These are phyloP conservation scores for Ploettnerulaceae sp. DNA, from an alignment of 2,329 filamentous ascomycete genomes.

Conservation along the genomic window DNA sequence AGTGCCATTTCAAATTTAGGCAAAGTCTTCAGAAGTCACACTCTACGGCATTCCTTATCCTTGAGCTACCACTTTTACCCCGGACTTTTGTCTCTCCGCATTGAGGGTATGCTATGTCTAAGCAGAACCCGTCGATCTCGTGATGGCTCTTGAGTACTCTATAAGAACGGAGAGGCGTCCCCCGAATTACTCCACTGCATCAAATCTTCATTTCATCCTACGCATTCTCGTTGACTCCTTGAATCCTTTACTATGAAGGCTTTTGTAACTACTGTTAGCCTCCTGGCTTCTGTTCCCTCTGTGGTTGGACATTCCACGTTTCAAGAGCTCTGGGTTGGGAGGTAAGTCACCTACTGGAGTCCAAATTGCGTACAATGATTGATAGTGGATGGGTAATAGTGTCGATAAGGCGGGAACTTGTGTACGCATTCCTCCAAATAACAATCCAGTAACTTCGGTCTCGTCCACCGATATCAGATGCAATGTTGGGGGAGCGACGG, in stretches of 20 bases:
- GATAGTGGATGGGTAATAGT: constrained; percentile 31
- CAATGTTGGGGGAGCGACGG: constrained; percentile 38
- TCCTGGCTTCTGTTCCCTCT: constrained; percentile 32
- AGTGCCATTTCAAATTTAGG: constrained; percentile 18
- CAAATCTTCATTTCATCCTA: neutral
- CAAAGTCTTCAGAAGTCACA: constrained; percentile 3
- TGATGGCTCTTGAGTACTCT: neutral
- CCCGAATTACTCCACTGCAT: neutral
- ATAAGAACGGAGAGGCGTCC: constrained; percentile 4
- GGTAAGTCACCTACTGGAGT: neutral
- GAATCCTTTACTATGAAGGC: neutral
- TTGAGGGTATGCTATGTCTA: constrained; percentile 8
- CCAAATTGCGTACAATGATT: neutral
- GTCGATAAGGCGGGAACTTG: constrained; percentile 44
- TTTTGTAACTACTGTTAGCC: neutral
- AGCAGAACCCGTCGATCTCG: neutral
- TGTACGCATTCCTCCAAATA: constrained; percentile 45
- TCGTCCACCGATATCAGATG: constrained; percentile 46
- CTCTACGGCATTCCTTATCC: neutral
- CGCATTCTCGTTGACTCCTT: neutral
- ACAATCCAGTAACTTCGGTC: constrained; percentile 48
- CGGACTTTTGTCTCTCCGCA: constrained; percentile 1
- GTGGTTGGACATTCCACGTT: constrained; percentile 43
- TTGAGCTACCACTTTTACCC: neutral
- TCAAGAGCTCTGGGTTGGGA: constrained; percentile 36